Evolutionary conservation across 257 asterid genomes (phyloP).

Genomic region (Scutellaria barbata): DNA sequence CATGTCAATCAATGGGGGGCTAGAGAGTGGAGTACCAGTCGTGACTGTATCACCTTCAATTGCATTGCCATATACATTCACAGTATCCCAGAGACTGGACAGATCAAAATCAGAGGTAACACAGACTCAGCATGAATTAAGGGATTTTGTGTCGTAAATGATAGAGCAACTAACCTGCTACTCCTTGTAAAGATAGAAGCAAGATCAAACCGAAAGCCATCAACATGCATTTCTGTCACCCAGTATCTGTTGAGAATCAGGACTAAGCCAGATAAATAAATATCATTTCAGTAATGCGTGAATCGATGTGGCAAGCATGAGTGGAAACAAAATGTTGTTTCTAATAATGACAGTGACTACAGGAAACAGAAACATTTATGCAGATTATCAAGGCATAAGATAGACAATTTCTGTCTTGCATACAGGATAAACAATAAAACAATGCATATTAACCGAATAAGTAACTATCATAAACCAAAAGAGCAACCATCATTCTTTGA

Average conservation of each 20-base stretch:
- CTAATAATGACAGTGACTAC: background rate
- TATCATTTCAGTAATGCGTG: conserved; percentile 40
- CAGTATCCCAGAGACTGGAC: conserved; percentile 84
- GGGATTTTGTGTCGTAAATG: conserved; percentile 23
- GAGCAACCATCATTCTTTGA: background rate
- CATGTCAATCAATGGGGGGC: conserved; percentile 88
- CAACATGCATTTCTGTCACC: conserved; percentile 95
- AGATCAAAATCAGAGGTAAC: conserved; percentile 35
- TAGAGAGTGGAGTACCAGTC: conserved; percentile 88
- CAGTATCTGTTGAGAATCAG: conserved; percentile 77
- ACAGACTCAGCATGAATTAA: conserved; percentile 24
- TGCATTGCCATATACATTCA: conserved; percentile 74
- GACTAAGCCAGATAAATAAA: conserved; percentile 47
- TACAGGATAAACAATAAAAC: background rate
- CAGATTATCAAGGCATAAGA: conserved; percentile 14
- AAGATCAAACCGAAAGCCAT: conserved; percentile 98
- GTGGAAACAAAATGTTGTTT: conserved; percentile 13
- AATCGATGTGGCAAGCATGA: conserved; percentile 25
- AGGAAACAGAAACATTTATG: conserved; percentile 13
- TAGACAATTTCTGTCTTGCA: background rate
- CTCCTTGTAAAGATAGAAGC: conserved; percentile 97
- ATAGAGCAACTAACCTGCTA: conserved; percentile 67
- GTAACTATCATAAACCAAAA: conserved; percentile 16
- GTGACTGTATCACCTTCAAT: conserved; percentile 66
- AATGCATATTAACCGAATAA: background rate